Evolutionary conservation across 2,329 filamentous ascomycete species (phyloP).

Genomic region (Aspergillus candidus): DNA sequence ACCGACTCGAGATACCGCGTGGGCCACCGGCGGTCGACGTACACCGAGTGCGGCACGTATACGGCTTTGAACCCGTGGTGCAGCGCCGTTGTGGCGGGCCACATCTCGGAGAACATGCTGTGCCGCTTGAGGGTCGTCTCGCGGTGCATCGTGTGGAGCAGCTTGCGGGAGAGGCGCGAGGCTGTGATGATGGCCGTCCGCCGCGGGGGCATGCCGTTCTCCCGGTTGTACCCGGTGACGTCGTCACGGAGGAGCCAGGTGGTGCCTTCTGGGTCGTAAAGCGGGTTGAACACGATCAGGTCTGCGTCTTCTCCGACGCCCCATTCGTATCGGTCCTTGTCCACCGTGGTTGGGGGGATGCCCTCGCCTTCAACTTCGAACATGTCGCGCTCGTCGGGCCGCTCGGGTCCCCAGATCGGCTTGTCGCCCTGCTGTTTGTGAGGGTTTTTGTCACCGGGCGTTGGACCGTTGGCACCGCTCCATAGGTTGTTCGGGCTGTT

Average conservation of each 20-base stretch:
- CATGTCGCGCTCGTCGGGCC: slow-evolving; percentile 63
- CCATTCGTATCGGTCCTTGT: slow-evolving; percentile 78
- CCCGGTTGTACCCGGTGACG: slow-evolving; percentile 75
- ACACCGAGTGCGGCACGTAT: slow-evolving; percentile 82
- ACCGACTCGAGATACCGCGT: slow-evolving; percentile 67
- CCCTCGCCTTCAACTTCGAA: slow-evolving; percentile 69
- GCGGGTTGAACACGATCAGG: slow-evolving; percentile 82
- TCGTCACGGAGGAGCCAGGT: slow-evolving; percentile 77
- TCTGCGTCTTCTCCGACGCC: slow-evolving; percentile 87
- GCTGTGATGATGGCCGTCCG: slow-evolving; percentile 86
- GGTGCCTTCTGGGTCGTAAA: slow-evolving; percentile 84
- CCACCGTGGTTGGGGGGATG: slow-evolving; percentile 62
- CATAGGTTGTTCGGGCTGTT: slow-evolving; percentile 62
- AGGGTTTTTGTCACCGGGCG: slow-evolving; percentile 19
- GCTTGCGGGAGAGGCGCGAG: slow-evolving; percentile 70
- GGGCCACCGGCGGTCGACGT: slow-evolving; percentile 82
- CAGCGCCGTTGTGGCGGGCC: slow-evolving; percentile 78
- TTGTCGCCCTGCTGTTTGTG: slow-evolving; percentile 46
- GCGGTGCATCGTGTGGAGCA: slow-evolving; percentile 81
- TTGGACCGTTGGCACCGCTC: slow-evolving; percentile 40
- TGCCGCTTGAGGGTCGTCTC: slow-evolving; percentile 81
- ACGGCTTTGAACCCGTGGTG: slow-evolving; percentile 93
- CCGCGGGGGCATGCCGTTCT: slow-evolving; percentile 57
- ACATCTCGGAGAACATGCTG: slow-evolving; percentile 95
- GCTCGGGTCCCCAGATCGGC: slow-evolving; percentile 77